Evolutionary conservation across 495 filamentous ascomycete genomes (phyloP), one percentile per base, ranked within the genome.

Genomic region (Penicillium tannophilum): DNA sequence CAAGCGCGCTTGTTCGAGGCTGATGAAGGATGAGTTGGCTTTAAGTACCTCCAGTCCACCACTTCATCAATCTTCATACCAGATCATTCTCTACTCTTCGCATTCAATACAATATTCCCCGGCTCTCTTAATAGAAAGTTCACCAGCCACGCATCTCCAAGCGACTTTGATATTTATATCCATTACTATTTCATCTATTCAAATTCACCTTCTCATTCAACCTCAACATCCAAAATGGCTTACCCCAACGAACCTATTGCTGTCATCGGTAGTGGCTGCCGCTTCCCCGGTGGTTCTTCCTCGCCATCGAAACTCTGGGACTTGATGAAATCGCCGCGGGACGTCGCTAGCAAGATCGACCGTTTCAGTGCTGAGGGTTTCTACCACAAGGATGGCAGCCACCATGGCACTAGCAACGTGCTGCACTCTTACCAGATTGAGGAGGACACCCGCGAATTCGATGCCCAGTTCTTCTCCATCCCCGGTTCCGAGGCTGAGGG

Each of bases 391-490:
- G 60, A 64, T 12, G 57, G 51, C 2, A 26, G 1, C 4, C 49
- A 61, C 28, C 66, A 69, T 28, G 67, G 69, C 2, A 59, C 48
- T 3, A 59, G 39, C 11, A 70, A 70, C 19, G 69, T 61, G 7
- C 63, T 71, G 0, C 12, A 36, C 17, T 70, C 76, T 1, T 77
- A 49, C 26, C 26, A 30, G 3, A 8, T 82, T 1, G 24, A 68
- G 0, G 68, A 77, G 47, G 73, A 80, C 47, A 16, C 70, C 3
- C 42, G 60, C 0, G 36, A 51, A 5, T 82, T 81, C 43, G 77
- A 82, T 24, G 63, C 74, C 9, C 36, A 52, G 1, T 86, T 86
- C 61, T 87, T 88, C 68, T 79, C 77, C 53, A 79, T 86, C 44
- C 76, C 74, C 3, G 68, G 76, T 8, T 64, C 74, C 52, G 77